Evolutionary conservation across 305 asterid species (phyloP).

Genomic region (Lippia alba): DNA sequence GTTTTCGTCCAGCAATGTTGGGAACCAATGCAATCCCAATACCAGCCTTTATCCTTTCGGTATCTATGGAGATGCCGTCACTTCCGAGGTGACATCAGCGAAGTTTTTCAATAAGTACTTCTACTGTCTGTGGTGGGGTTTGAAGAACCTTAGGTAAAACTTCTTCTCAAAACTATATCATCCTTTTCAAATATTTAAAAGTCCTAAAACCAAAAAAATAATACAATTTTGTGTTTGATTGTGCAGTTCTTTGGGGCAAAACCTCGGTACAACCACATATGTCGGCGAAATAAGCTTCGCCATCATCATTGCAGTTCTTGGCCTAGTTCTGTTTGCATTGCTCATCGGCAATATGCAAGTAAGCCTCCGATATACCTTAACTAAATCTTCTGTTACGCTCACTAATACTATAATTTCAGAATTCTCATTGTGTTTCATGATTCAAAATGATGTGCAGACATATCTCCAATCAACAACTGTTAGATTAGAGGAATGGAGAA

Average conservation of each 20-base stretch:
- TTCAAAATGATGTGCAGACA: conserved; percentile 55
- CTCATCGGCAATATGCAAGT: conserved; percentile 99
- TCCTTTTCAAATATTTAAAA: background rate
- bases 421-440: background rate
- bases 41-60: conserved; percentile 70
- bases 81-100: conserved; percentile 63
- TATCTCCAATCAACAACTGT: conserved; percentile 96
- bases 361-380: conserved; percentile 30
- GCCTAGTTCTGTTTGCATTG: conserved; percentile 88
- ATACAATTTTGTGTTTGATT: background rate
- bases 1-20: conserved; percentile 72
- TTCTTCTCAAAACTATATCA: conserved; percentile 13
- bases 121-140: conserved; percentile 98
- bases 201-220: background rate
- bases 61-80: conserved; percentile 83
- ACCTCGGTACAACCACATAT: conserved; percentile 76
- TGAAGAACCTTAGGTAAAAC: conserved; percentile 79
- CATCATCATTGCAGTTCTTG: conserved; percentile 69
- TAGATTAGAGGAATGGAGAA: conserved; percentile 93
- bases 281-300: conserved; percentile 86
- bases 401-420: background rate
- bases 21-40: conserved; percentile 60
- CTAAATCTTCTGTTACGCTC: background rate
- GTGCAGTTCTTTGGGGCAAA: conserved; percentile 90
- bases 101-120: conserved; percentile 82